Conservation (phyloP, 2,329 filamentous ascomycete genomes). For the Fonsecaea pugnacius region DNA sequence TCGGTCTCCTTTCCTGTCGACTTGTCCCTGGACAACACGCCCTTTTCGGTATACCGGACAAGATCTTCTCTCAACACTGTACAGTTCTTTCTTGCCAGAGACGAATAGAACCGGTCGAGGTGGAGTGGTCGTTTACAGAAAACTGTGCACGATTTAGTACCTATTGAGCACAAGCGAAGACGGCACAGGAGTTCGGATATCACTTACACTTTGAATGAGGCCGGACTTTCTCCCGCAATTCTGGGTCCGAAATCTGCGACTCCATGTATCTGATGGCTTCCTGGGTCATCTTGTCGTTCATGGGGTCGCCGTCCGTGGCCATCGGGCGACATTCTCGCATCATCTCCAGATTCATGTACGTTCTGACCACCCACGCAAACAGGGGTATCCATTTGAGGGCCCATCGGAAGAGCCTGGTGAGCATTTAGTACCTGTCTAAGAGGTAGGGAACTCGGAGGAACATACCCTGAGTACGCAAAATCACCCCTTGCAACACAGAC, state of each 20-base stretch:
- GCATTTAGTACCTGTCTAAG: neutral
- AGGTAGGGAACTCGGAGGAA: neutral
- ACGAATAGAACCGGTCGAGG: conserved; percentile 20
- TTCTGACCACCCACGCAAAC: conserved; percentile 1
- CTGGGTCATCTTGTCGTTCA: conserved; percentile 13
- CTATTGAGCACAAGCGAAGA: too few relatives aligned
- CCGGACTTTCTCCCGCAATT: conserved; percentile 20
- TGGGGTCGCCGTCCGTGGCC: conserved; percentile 1
- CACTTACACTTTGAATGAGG: conserved; percentile 22
- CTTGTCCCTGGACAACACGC: conserved; percentile 18
- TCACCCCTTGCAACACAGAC: conserved; percentile 12
- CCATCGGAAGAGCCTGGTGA: neutral
- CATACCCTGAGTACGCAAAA: conserved; percentile 18
- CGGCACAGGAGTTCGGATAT: neutral
- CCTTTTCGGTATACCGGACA: conserved; percentile 22
- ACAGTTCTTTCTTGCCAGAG: conserved; percentile 22
- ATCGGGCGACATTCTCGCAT: conserved; percentile 5
- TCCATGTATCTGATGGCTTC: conserved; percentile 21
- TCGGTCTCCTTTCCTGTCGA: conserved; percentile 10
- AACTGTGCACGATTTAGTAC: conserved; percentile 1
- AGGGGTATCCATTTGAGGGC: neutral
- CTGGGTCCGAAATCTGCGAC: conserved; percentile 22
- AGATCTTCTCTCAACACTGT: conserved; percentile 23
- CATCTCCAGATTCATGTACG: conserved; percentile 4
- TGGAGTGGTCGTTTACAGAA: conserved; percentile 24